Base-by-base conservation (phyloP, 495 filamentous ascomycete genomes). In the Rostrohypoxylon terebratum region DNA sequence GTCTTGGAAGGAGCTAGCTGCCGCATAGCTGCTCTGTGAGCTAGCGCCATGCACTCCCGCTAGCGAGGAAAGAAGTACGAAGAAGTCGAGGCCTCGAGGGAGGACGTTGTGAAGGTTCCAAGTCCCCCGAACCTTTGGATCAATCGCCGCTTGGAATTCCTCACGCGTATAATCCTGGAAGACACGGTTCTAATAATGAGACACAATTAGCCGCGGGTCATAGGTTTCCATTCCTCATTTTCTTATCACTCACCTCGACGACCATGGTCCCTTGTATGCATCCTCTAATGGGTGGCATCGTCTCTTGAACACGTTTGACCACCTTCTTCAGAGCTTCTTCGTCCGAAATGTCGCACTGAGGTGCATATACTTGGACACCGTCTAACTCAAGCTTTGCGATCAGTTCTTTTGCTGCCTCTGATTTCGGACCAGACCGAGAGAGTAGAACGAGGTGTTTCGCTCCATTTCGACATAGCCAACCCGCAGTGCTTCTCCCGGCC, bases 1-100 rank as follows among this genome's bases (percentile, higher is more conserved):
- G 53, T 85, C 86, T 6, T 85, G 77, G 73, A 85, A 89, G 8
- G 83, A 81, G 69, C 84, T 86, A 13, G 81, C 85, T 1, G 86
- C 86, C 5, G 84, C 78, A 68, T 89, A 90, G 28, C 83, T 83
- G 25, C 82, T 77, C 74, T 90, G 87, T 0, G 79, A 77, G 10
- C 74, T 63, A 47, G 75, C 80, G 7, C 88, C 88, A 33, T 86
- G 66, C 1, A 84, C 72, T n/a, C 83, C 86, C 4, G 83, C 76
- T 13, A 38, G 34, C 34, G 34, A 38, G 11, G 34, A 38, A 7
- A 38, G 34, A 1, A 38, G 34, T 38, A 38, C 34, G 11, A 38
- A 38, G 34, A 38, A 38, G 6, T 38, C 34, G 34, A 38, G 34
- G 34, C 34, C 11, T 1, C 34, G 34, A 38, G 34, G 34, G 34